Evolutionary conservation across 1,284 basidiomycete genomes (phyloP).

Genomic region (Ceratobasidium sp.): DNA sequence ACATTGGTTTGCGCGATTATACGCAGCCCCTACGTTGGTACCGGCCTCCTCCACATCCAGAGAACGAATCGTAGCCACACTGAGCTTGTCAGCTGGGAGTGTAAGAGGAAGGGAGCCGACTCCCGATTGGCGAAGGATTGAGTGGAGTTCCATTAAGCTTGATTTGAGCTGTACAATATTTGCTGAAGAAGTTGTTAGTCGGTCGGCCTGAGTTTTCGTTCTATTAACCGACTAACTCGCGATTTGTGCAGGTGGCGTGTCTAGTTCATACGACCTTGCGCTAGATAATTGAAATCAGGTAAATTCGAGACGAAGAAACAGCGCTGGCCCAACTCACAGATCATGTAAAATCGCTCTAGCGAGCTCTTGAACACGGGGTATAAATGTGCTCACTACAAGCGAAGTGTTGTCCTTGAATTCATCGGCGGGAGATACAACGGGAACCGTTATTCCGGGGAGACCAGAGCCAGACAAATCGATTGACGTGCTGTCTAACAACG

Average conservation of each 20-base stretch:
- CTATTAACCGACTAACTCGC: slow-evolving; percentile 3
- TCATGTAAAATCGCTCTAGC: slow-evolving; percentile 34
- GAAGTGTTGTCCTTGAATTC: slow-evolving; percentile 40
- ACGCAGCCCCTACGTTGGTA: slow-evolving; percentile 32
- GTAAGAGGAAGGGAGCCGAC: slow-evolving; percentile 23
- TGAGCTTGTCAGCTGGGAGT: not conserved
- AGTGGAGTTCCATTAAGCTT: slow-evolving; percentile 32
- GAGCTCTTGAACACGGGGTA: slow-evolving; percentile 43
- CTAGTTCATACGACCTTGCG: slow-evolving; percentile 36
- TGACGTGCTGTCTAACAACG: slow-evolving; percentile 35
- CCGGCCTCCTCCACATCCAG: slow-evolving; percentile 23
- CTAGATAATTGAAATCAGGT: not conserved
- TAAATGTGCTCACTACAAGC: slow-evolving; percentile 33
- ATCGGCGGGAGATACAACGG: slow-evolving; percentile 17
- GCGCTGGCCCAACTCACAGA: slow-evolving; percentile 9
- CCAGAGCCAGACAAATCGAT: slow-evolving; percentile 29
- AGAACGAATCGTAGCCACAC: slow-evolving; percentile 17
- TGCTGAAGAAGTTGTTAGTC: not conserved
- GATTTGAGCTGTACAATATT: slow-evolving; percentile 38
- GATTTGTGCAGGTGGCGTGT: slow-evolving; percentile 24
- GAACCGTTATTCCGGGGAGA: slow-evolving; percentile 14
- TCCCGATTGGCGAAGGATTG: slow-evolving; percentile 35
- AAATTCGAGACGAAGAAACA: too few relatives aligned
- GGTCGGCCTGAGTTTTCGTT: not conserved
- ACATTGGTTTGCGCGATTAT: slow-evolving; percentile 33